Base-by-base conservation (phyloP, 2,329 filamentous ascomycete genomes). In the Penicillium fuscoglaucum region DNA sequence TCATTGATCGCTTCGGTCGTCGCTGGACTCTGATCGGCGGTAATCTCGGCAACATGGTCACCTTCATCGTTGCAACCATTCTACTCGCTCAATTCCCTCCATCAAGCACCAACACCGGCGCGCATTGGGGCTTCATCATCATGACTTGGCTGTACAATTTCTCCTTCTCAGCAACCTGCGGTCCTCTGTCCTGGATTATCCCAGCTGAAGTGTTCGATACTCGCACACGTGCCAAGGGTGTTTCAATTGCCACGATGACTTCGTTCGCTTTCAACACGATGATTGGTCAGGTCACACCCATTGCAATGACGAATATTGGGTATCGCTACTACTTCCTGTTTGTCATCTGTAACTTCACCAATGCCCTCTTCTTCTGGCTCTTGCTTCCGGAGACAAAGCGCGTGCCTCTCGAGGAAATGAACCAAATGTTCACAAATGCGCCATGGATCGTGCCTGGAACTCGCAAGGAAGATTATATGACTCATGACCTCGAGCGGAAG, bases 121-220 rank as follows among this genome's bases (percentile, higher is more conserved):
- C 70, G 21, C 70, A 72, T 58, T 71, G 70, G 70, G 70, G 85
- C 1, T 93, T 93, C 74, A 93, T 93, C 61, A 80, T 84, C 56
- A 83, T 86, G 66, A 93, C 89, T 1, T 93, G 90, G 90, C 71
- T 90, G 1, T 93, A 90, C 80, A 92, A 93, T 76, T 89, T 91
- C 77, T 87, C 82, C 43, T 92, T 91, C 80, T 87, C 83, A 4
- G 82, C 83, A 35, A 88, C 87, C 2, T 90, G 87, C 59, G 89
- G 89, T 24, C 88, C 89, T 0, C 75, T 91, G 1, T 80, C 83
- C 21, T 85, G 82, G 82, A 83, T 84, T 55, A 78, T 81, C 35
- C 76, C 73, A 0, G 86, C 88, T 50, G 88, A 91, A 70, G 88
- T 91, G 41, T 92, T 92, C 75, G 89, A 92, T 73, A 92, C 87